phyloP scores from a whole-genome alignment of 2,329 filamentous ascomycete genomes.

The Aspergillus ochraceoroseus region DNA sequence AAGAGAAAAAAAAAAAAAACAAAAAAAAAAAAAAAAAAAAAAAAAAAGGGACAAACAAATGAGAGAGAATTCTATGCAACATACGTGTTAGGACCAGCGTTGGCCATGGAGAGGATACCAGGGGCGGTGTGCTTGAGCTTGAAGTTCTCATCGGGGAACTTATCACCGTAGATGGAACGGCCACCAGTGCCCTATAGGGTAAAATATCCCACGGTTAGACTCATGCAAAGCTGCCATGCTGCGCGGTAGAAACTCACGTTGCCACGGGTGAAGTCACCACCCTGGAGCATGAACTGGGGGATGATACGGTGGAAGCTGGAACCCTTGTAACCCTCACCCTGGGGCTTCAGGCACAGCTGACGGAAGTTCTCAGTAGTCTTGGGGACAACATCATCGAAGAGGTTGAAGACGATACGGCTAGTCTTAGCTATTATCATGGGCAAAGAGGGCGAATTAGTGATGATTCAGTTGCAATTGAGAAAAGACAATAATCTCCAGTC shows the following conservation, averaged over 20 bases:
- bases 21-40: too few relatives aligned
- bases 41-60: too few relatives aligned
- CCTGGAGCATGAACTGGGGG: conserved; percentile 91
- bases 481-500: not conserved
- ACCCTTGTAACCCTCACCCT: conserved; percentile 76
- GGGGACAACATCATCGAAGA: conserved; percentile 80
- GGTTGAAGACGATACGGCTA: conserved; percentile 82
- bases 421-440: conserved; percentile 55
- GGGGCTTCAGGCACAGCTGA: conserved; percentile 72
- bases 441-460: conserved; percentile 25
- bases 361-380: conserved; percentile 85
- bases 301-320: conserved; percentile 92
- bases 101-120: conserved; percentile 89
- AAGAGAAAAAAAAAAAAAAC: too few relatives aligned
- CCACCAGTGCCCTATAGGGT: conserved; percentile 71
- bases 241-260: conserved; percentile 61
- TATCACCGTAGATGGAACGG: conserved; percentile 92
- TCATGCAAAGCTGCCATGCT: not conserved
- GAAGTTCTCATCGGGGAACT: conserved; percentile 95
- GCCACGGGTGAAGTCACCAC: conserved; percentile 88
- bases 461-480: conserved; percentile 7
- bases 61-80: too few relatives aligned
- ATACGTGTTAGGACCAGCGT: conserved; percentile 88
- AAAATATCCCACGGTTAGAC: conserved; percentile 14
- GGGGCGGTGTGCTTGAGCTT: conserved; percentile 64